These are phyloP conservation scores for Tolypocladium sp. DNA, from an alignment of 2,329 filamentous ascomycete species.

Conservation along the genomic window DNA sequence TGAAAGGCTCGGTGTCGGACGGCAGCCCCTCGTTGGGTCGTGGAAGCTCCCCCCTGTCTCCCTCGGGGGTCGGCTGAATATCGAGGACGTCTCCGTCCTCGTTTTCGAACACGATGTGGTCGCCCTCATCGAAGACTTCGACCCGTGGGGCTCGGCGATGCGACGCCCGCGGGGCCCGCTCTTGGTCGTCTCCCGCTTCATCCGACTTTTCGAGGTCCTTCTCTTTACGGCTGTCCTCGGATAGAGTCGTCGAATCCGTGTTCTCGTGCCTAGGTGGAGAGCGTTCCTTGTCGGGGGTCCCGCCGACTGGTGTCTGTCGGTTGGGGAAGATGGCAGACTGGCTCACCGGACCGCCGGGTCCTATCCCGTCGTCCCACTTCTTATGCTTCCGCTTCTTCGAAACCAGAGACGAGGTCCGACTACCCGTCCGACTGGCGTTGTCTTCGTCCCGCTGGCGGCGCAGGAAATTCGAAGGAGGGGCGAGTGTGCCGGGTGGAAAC, in stretches of 20 bases:
- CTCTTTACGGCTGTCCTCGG: conserved; percentile 22
- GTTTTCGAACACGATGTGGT: conserved; percentile 74
- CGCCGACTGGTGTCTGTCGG: conserved; percentile 21
- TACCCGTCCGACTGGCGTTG: conserved; percentile 38
- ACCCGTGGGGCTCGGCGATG: conserved; percentile 23
- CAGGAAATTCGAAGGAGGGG: conserved; percentile 69
- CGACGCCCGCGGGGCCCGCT: neutral
- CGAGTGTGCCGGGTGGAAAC: conserved; percentile 61
- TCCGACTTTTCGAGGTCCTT: conserved; percentile 15
- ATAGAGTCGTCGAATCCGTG: conserved; percentile 22
- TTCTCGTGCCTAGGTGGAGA: conserved; percentile 18
- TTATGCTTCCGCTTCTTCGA: conserved; percentile 56
- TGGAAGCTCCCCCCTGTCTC: neutral
- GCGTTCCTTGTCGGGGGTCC: conserved; percentile 18
- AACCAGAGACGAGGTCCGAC: conserved; percentile 50
- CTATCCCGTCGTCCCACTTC: conserved; percentile 62
- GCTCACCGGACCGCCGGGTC: conserved; percentile 77
- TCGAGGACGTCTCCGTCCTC: conserved; percentile 77
- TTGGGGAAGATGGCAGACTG: conserved; percentile 81
- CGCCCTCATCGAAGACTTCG: conserved; percentile 74
- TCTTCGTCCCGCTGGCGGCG: conserved; percentile 76
- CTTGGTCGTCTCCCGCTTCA: conserved; percentile 11
- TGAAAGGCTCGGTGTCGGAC: conserved; percentile 1
- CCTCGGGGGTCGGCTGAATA: conserved; percentile 33
- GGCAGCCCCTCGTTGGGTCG: conserved; percentile 1